phyloP scores from a whole-genome alignment of 176 grass and related monocot genomes.

The Oryza longistaminata region DNA sequence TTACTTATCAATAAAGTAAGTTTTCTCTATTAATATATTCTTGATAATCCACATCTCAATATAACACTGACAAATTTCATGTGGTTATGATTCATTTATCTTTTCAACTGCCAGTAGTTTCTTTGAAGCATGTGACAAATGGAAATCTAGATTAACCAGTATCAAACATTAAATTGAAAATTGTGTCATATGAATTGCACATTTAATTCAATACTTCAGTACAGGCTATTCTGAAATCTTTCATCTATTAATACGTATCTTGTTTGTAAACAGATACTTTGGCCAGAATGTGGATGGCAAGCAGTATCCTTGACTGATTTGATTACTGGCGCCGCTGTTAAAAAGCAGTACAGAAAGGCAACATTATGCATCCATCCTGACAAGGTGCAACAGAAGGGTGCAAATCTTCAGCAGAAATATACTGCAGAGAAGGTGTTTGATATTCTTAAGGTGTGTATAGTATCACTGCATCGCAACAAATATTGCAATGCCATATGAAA shows the following conservation, averaged over 20 bases:
- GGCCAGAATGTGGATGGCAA: constrained; percentile 77
- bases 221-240: neutral
- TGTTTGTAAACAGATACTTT: constrained; percentile 63
- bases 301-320: constrained; percentile 79
- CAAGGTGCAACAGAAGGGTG: constrained; percentile 81
- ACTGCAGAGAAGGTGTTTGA: constrained; percentile 76
- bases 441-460: constrained; percentile 67
- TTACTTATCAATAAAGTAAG: neutral
- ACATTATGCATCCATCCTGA: constrained; percentile 81
- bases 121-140: constrained; percentile 11
- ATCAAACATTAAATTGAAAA: neutral
- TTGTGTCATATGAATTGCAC: neutral
- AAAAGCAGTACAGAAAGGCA: constrained; percentile 75
- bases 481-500: neutral
- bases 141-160: neutral
- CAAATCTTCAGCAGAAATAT: constrained; percentile 78
- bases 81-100: neutral
- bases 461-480: neutral
- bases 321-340: constrained; percentile 67
- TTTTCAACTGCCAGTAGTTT: constrained; percentile 5
- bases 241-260: neutral
- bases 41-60: neutral
- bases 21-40: neutral
- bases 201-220: neutral
- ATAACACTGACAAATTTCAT: neutral